These are phyloP conservation scores for Penicillium sp. DNA, from an alignment of 2,329 filamentous ascomycete genomes.

Conservation along the genomic window DNA sequence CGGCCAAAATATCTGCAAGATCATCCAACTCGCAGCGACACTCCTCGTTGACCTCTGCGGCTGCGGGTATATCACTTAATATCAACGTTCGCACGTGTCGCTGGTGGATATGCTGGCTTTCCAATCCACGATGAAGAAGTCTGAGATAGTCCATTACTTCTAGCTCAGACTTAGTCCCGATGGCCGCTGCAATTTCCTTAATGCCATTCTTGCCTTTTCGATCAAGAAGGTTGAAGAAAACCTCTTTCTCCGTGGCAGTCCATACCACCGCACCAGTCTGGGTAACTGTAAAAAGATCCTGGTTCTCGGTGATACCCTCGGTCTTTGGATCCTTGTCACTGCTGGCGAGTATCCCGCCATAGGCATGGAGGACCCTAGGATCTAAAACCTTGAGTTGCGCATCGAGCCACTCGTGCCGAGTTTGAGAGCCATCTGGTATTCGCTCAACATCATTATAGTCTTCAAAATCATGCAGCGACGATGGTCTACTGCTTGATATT, in stretches of 20 bases:
- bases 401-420: conserved; percentile 6
- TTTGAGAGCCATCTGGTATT: neutral
- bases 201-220: conserved; percentile 60
- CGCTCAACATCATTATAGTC: neutral
- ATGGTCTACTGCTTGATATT: neutral
- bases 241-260: conserved; percentile 63
- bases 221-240: conserved; percentile 61
- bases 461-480: neutral
- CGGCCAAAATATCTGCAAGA: conserved; percentile 60
- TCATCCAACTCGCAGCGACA: conserved; percentile 62
- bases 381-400: conserved; percentile 22
- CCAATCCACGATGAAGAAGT: conserved; percentile 52
- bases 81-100: conserved; percentile 37
- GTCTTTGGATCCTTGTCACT: conserved; percentile 44
- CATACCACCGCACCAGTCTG: conserved; percentile 67
- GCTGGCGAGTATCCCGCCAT: conserved; percentile 50
- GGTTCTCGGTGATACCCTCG: conserved; percentile 7
- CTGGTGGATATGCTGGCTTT: conserved; percentile 37
- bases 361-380: conserved; percentile 46
- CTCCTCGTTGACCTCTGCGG: conserved; percentile 62
- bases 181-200: conserved; percentile 54
- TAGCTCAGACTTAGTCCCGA: conserved; percentile 65
- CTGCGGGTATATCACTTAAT: conserved; percentile 60
- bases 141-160: conserved; percentile 68
- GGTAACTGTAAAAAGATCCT: conserved; percentile 36